These are phyloP conservation scores for Coemansia sp. DNA, from an alignment of 192 early-diverging fungal genomes.

Conservation along the genomic window DNA sequence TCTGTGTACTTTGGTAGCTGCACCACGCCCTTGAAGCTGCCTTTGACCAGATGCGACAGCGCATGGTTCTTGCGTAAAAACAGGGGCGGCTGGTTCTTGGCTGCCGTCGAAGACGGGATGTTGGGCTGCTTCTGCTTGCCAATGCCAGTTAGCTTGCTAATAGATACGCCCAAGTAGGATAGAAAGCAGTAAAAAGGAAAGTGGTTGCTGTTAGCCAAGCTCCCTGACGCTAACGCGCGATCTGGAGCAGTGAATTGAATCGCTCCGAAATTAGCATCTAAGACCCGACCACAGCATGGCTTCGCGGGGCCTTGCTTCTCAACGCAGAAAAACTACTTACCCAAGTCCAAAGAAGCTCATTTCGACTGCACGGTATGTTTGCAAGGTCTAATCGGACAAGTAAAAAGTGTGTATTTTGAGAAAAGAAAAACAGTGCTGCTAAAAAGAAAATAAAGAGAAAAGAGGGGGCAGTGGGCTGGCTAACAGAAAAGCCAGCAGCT, in stretches of 20 bases:
- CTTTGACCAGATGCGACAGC: constrained; percentile 76
- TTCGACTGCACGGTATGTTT: constrained; percentile 2
- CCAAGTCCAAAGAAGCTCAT: constrained; percentile 55
- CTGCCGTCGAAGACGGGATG: constrained; percentile 16
- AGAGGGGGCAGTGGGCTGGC: background rate
- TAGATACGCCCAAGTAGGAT: background rate
- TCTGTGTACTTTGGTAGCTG: constrained; percentile 90
- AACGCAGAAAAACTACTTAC: constrained; percentile 15
- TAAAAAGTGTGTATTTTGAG: background rate
- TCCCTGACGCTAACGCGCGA: too few relatives aligned
- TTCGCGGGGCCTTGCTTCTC: background rate
- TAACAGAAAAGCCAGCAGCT: background rate
- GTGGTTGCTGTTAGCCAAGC: background rate
- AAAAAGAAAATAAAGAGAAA: background rate
- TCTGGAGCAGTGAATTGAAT: background rate
- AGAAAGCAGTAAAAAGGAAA: background rate
- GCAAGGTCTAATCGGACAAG: background rate
- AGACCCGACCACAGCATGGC: background rate
- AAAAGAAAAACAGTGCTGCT: background rate
- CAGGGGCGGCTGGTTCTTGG: constrained; percentile 46
- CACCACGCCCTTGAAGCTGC: constrained; percentile 86
- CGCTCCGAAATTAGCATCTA: background rate
- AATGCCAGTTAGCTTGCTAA: constrained; percentile 51
- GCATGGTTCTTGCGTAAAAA: constrained; percentile 68
- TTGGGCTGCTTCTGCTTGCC: constrained; percentile 47